A percentile compares a stretch with the other conserved stretches of the same genome.
phyloP scores from a whole-genome alignment of 768 basidiomycete genomes.

The Tubosaeta sp. region DNA sequence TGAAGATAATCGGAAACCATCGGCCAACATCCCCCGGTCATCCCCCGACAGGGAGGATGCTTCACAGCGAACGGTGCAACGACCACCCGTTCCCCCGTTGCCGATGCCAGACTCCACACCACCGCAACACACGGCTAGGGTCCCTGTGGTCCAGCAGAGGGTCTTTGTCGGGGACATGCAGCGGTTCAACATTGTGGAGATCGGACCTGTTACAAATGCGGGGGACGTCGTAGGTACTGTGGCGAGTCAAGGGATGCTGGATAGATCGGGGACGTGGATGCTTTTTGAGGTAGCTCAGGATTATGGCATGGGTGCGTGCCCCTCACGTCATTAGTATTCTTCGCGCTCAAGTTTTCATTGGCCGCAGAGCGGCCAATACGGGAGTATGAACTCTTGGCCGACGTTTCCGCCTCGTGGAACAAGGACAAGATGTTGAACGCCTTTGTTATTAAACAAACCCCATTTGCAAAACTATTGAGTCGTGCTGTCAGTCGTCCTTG shows the following conservation, averaged over 20 bases:
- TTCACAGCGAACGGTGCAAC: slow-evolving; percentile 24
- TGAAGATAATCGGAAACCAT: slow-evolving; percentile 25
- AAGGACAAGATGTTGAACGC: slow-evolving; percentile 75
- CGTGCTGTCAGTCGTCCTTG: slow-evolving; percentile 45
- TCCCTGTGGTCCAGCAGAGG: slow-evolving; percentile 53
- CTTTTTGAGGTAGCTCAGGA: slow-evolving; percentile 87
- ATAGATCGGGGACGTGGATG: slow-evolving; percentile 75
- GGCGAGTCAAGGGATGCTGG: slow-evolving; percentile 61
- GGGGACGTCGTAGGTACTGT: slow-evolving; percentile 68
- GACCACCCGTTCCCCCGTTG: slow-evolving; percentile 38
- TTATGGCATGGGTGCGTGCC: slow-evolving; percentile 80
- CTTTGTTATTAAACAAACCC: slow-evolving; percentile 74
- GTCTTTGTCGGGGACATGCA: slow-evolving; percentile 78
- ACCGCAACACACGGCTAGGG: slow-evolving; percentile 26
- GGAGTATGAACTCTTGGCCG: slow-evolving; percentile 77
- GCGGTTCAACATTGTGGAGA: slow-evolving; percentile 69
- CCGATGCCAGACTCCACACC: slow-evolving; percentile 34
- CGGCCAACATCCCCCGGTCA: slow-evolving; percentile 15
- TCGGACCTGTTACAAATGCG: slow-evolving; percentile 63
- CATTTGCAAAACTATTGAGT: slow-evolving; percentile 55
- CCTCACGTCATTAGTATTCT: neutral
- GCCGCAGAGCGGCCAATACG: slow-evolving; percentile 81
- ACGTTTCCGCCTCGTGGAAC: slow-evolving; percentile 86
- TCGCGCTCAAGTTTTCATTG: slow-evolving; percentile 6
- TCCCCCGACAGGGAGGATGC: slow-evolving; percentile 23